Conservation (phyloP, 805 yeast species). For the Dipodascus albidus region DNA sequence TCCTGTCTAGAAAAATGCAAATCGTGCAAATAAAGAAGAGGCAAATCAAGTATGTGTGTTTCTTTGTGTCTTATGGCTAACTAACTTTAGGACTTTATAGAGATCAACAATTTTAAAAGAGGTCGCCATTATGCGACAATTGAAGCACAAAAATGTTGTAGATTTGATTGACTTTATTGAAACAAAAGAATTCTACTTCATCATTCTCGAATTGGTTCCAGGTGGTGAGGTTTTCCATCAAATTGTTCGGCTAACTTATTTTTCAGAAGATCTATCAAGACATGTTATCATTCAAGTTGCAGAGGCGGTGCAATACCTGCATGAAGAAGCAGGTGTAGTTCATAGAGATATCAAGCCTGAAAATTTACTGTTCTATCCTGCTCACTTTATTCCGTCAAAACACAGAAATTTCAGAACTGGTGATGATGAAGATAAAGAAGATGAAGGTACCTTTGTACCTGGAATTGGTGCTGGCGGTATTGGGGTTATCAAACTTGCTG, state of each 20-base stretch:
- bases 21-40: neutral
- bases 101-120: constrained; percentile 54
- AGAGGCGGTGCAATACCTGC: constrained; percentile 56
- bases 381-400: constrained; percentile 31
- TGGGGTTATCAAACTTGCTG: constrained; percentile 84
- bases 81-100: constrained; percentile 9
- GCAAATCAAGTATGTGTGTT: constrained; percentile 1
- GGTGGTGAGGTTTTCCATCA: constrained; percentile 80
- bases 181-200: constrained; percentile 40
- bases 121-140: constrained; percentile 58
- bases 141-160: constrained; percentile 51
- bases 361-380: constrained; percentile 53
- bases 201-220: constrained; percentile 56
- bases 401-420: constrained; percentile 26
- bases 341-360: constrained; percentile 82
- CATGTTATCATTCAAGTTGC: constrained; percentile 68
- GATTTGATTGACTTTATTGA: constrained; percentile 44
- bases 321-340: constrained; percentile 58
- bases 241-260: constrained; percentile 66
- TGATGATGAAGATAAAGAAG: constrained; percentile 42
- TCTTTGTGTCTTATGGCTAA: neutral
- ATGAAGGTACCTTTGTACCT: constrained; percentile 76
- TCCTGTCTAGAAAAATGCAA: neutral
- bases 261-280: constrained; percentile 58
- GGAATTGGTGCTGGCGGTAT: constrained; percentile 89